These are phyloP conservation scores for Metarhizium album DNA, from an alignment of 2,329 filamentous ascomycete genomes.

Conservation along the genomic window DNA sequence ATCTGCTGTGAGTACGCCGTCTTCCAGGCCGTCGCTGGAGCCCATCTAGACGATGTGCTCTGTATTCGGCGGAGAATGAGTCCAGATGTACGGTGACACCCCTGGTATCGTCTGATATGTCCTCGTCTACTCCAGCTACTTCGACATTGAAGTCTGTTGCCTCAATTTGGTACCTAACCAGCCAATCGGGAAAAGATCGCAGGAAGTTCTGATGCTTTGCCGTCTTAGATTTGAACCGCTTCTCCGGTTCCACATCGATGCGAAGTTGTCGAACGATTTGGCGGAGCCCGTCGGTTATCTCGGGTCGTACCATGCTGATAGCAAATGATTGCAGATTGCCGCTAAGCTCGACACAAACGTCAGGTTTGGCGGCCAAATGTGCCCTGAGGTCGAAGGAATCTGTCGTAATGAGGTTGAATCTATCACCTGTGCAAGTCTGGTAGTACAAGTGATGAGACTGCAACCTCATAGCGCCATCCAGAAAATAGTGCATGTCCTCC, in stretches of 20 bases:
- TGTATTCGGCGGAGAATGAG: conserved; percentile 81
- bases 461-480: conserved; percentile 71
- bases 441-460: conserved; percentile 89
- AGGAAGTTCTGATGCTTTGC: conserved; percentile 56
- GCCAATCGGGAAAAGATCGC: conserved; percentile 70
- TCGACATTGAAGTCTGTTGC: conserved; percentile 85
- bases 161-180: conserved; percentile 73
- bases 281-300: conserved; percentile 84
- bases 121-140: conserved; percentile 75
- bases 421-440: conserved; percentile 71
- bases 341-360: conserved; percentile 70
- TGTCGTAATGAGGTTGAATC: conserved; percentile 78
- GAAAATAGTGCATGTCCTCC: conserved; percentile 75
- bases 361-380: conserved; percentile 73
- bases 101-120: conserved; percentile 70
- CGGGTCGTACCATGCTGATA: conserved; percentile 78
- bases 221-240: conserved; percentile 36
- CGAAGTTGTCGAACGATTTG: conserved; percentile 83
- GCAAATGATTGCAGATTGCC: conserved; percentile 80
- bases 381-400: conserved; percentile 82
- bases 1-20: conserved; percentile 64
- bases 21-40: conserved; percentile 44
- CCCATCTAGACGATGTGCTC: conserved; percentile 64
- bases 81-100: conserved; percentile 82
- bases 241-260: conserved; percentile 54